Conservation (phyloP, 73 alveolate species). For the Tetrahymena elliotti region DNA sequence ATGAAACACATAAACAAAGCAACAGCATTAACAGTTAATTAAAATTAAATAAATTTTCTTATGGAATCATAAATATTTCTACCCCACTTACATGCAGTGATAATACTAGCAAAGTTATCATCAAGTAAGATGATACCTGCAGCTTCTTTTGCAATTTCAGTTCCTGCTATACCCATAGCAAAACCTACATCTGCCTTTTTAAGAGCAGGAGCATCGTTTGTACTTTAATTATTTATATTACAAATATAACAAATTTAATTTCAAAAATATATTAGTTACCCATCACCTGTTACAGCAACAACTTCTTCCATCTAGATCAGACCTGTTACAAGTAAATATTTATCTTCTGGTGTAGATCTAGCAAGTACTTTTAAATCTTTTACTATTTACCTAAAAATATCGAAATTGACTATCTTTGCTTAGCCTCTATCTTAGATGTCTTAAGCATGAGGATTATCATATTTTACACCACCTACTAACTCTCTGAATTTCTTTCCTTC, state of each 20-base stretch:
- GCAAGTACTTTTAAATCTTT: conserved; percentile 76
- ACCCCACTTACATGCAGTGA: conserved; percentile 83
- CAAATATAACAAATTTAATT: background rate
- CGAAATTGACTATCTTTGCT: conserved; percentile 58
- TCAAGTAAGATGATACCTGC: conserved; percentile 91
- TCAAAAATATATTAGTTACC: background rate
- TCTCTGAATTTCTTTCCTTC: conserved; percentile 63
- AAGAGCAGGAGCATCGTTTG: conserved; percentile 96
- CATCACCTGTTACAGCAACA: conserved; percentile 98
- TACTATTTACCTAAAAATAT: conserved; percentile 62
- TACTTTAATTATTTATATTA: background rate
- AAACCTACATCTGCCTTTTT: conserved; percentile 85
- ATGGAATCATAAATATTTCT: conserved; percentile 82
- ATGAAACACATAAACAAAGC: conserved; percentile 71
- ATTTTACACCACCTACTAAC: conserved; percentile 68
- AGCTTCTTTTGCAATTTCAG: conserved; percentile 95
- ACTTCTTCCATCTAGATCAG: conserved; percentile 74
- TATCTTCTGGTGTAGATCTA: conserved; percentile 92
- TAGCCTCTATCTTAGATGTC: conserved; percentile 21
- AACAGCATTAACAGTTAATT: conserved; percentile 87
- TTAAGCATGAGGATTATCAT: conserved; percentile 44
- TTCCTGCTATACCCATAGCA: conserved; percentile 89
- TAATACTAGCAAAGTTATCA: conserved; percentile 93
- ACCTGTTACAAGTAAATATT: conserved; percentile 85
- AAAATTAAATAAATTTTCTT: conserved; percentile 80